Percentiles rank a stretch among this genome's conserved stretches.
These are phyloP conservation scores for Aureobasidium sp. DNA, from an alignment of 2,329 filamentous ascomycete genomes.

Conservation along the genomic window DNA sequence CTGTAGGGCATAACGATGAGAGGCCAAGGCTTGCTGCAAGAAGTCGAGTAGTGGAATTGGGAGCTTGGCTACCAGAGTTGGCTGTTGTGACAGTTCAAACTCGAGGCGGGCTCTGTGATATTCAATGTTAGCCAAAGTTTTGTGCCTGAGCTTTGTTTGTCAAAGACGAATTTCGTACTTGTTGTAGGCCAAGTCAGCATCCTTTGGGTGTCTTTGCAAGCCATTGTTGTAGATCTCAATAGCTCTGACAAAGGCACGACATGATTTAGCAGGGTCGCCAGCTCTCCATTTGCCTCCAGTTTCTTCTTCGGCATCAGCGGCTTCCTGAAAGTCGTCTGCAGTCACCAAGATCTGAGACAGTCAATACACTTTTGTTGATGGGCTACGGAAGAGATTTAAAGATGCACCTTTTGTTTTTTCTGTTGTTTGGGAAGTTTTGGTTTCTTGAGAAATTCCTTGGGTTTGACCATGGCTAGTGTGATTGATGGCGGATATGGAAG, in stretches of 20 bases:
- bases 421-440: conserved; percentile 6
- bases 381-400: background rate
- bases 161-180: conserved; percentile 41
- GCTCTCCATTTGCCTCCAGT: conserved; percentile 66
- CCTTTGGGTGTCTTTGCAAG: conserved; percentile 49
- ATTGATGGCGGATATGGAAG: background rate
- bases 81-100: conserved; percentile 61
- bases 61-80: conserved; percentile 51
- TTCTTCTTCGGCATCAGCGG: conserved; percentile 61
- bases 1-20: conserved; percentile 53
- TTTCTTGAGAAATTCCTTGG: conserved; percentile 11
- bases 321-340: conserved; percentile 60
- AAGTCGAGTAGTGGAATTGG: conserved; percentile 44
- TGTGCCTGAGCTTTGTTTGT: background rate
- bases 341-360: conserved; percentile 37
- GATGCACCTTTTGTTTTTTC: conserved; percentile 10
- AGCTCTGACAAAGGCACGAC: conserved; percentile 54
- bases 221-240: conserved; percentile 59
- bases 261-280: conserved; percentile 58
- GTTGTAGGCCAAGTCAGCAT: conserved; percentile 67
- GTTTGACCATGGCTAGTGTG: background rate
- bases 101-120: conserved; percentile 53
- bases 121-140: background rate
- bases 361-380: background rate
- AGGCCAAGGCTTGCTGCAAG: conserved; percentile 51